Percentiles rank a stretch among this genome's conserved stretches.
phyloP scores from a whole-genome alignment of 2,329 filamentous ascomycete species.

The Aureobasidium leucospermi region DNA sequence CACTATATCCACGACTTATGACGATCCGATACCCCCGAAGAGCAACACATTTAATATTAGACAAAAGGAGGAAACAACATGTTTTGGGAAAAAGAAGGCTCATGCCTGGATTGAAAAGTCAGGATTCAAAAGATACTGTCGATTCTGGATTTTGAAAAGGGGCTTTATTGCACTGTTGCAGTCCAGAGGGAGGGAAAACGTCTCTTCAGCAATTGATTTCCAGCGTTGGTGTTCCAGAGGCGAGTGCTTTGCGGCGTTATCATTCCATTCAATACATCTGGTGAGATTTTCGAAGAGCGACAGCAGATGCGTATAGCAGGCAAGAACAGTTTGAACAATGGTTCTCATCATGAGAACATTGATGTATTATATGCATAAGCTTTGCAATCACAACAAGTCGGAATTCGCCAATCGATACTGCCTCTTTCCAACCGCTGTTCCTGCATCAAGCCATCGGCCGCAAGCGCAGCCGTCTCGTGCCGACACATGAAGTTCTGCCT shows the following conservation, averaged over 20 bases:
- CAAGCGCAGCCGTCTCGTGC: not conserved
- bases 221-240: not conserved
- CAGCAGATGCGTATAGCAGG: not conserved
- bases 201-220: not conserved
- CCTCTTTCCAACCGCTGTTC: not conserved
- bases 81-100: not conserved
- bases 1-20: constrained; percentile 10
- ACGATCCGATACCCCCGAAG: not conserved
- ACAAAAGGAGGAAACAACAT: not conserved
- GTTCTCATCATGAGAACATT: no score
- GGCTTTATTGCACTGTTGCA: not conserved
- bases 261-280: not conserved
- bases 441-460: not conserved
- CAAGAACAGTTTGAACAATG: not conserved
- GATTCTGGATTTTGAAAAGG: not conserved
- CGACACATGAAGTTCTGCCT: not conserved
- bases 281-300: not conserved
- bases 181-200: not conserved
- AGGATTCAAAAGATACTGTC: not conserved
- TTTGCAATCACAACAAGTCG: not conserved
- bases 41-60: not conserved
- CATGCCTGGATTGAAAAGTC: not conserved
- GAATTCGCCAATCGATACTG: not conserved
- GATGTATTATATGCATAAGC: no score
- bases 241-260: not conserved